Percentiles rank a stretch among this genome's conserved stretches.
Evolutionary conservation across 495 filamentous ascomycete species (phyloP).

Genomic region (Podospora fimiseda): DNA sequence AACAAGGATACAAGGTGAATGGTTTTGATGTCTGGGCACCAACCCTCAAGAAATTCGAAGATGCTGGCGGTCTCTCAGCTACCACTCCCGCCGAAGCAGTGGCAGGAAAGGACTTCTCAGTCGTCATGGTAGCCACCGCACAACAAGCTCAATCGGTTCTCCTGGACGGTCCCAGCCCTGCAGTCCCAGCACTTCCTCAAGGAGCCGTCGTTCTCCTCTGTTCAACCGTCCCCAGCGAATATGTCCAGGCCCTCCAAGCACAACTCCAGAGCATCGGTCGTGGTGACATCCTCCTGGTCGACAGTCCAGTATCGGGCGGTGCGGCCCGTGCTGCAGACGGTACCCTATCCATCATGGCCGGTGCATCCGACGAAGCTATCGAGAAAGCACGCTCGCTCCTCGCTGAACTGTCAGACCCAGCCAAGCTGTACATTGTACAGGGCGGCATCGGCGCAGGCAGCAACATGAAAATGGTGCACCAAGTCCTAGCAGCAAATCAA

Average conservation of each 20-base stretch:
- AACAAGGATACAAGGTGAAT: slow-evolving; percentile 59
- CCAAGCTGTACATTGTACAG: slow-evolving; percentile 64
- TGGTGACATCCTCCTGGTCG: slow-evolving; percentile 61
- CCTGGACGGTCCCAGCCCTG: slow-evolving; percentile 54
- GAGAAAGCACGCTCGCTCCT: slow-evolving; percentile 55
- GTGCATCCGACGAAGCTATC: slow-evolving; percentile 52
- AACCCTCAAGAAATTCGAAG: slow-evolving; percentile 62
- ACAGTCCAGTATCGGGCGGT: slow-evolving; percentile 75
- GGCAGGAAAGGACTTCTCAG: slow-evolving; percentile 51
- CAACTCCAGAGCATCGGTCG: slow-evolving; percentile 50
- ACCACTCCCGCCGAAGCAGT: slow-evolving; percentile 59
- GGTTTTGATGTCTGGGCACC: slow-evolving; percentile 71
- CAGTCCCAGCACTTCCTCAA: slow-evolving; percentile 48
- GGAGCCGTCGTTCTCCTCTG: slow-evolving; percentile 62
- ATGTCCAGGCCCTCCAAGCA: slow-evolving; percentile 53
- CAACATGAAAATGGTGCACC: slow-evolving; percentile 85
- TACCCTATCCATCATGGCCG: slow-evolving; percentile 75
- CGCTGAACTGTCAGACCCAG: slow-evolving; percentile 51
- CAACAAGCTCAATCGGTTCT: slow-evolving; percentile 61
- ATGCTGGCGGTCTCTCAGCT: slow-evolving; percentile 57
- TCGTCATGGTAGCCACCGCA: slow-evolving; percentile 76
- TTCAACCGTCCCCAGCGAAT: slow-evolving; percentile 66
- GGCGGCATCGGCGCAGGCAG: slow-evolving; percentile 73
- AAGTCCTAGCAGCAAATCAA: slow-evolving; percentile 71
- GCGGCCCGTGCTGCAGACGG: slow-evolving; percentile 65